Percentiles rank a stretch among this genome's conserved stretches.
phyloP scores from a whole-genome alignment of 2,329 filamentous ascomycete genomes.

The Fusarium poae region DNA sequence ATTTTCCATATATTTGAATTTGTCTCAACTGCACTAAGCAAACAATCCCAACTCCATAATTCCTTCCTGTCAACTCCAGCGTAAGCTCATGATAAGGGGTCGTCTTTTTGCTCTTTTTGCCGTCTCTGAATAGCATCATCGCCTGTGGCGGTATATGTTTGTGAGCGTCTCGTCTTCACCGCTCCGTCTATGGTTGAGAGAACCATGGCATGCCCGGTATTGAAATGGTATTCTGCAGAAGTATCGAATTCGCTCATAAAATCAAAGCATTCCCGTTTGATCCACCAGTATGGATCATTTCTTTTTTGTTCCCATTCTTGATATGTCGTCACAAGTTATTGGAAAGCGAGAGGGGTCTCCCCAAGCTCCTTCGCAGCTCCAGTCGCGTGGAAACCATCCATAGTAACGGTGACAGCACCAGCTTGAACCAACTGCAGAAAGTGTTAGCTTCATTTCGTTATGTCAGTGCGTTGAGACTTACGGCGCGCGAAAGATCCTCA shows the following conservation, averaged over 20 bases:
- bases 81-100: conserved; percentile 42
- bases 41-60: conserved; percentile 43
- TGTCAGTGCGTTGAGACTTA: conserved; percentile 65
- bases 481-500: conserved; percentile 90
- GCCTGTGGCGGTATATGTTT: conserved; percentile 5
- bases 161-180: conserved; percentile 4
- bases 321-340: conserved; percentile 10
- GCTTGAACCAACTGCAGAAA: conserved; percentile 85
- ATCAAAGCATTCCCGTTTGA: conserved; percentile 15
- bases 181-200: neutral
- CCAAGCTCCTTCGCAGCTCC: conserved; percentile 53
- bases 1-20: conserved; percentile 27
- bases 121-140: conserved; percentile 17
- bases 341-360: conserved; percentile 49
- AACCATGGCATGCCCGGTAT: conserved; percentile 5
- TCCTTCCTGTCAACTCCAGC: conserved; percentile 44
- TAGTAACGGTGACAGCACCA: conserved; percentile 87
- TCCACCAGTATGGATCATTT: neutral
- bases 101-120: conserved; percentile 22
- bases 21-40: conserved; percentile 30
- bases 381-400: conserved; percentile 82
- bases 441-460: conserved; percentile 41
- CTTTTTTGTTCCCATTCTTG: neutral
- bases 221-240: conserved; percentile 23
- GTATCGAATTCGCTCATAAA: conserved; percentile 40